Conservation (phyloP, 768 basidiomycete species). For the Antrodiella citrinella region DNA sequence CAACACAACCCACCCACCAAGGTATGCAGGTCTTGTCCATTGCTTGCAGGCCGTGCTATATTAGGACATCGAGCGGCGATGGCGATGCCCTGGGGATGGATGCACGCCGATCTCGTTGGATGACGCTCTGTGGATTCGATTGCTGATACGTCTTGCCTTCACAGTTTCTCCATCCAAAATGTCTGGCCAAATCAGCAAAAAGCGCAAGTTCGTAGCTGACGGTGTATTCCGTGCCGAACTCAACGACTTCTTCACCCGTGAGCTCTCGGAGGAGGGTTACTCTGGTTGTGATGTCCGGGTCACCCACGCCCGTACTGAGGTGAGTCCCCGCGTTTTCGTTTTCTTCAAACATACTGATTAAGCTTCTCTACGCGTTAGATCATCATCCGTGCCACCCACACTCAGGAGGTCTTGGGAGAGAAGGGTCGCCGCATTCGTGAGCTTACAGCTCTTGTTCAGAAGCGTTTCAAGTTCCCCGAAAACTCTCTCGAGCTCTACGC, state of each 20-base stretch:
- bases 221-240: conserved; percentile 99
- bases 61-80: too few species aligned
- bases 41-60: background rate
- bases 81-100: conserved; percentile 8
- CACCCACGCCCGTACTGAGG: conserved; percentile 97
- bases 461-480: conserved; percentile 99
- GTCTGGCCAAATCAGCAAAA: conserved; percentile 91
- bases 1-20: background rate
- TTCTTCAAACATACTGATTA: background rate
- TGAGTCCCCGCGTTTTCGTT: too few species aligned
- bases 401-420: conserved; percentile 97
- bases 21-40: background rate
- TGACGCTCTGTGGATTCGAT: conserved; percentile 4
- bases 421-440: conserved; percentile 99
- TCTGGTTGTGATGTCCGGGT: conserved; percentile 99
- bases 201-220: conserved; percentile 97
- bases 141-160: conserved; percentile 1
- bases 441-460: conserved; percentile 96
- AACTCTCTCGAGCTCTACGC: conserved; percentile 98
- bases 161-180: conserved; percentile 36
- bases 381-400: conserved; percentile 99
- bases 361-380: conserved; percentile 44
- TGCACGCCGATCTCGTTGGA: conserved; percentile 9
- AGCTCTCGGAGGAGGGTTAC: conserved; percentile 98
- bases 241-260: conserved; percentile 97